Conservation (phyloP, 306 rosid genomes). For the Medicago arabica region DNA sequence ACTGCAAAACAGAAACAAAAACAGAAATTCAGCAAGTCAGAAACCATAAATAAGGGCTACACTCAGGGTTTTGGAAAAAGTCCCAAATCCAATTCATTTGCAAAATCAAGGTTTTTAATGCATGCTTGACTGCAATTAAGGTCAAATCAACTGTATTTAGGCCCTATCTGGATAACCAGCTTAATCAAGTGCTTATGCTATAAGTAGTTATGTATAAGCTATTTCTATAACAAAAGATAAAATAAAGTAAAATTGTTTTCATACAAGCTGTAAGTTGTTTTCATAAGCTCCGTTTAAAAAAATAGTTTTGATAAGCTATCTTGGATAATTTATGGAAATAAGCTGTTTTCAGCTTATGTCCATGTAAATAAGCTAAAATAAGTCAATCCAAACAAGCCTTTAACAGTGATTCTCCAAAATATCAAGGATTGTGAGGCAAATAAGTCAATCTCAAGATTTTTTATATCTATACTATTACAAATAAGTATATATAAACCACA, state of each 20-base stretch:
- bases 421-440: neutral
- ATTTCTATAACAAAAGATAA: neutral
- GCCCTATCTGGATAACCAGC: neutral
- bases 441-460: neutral
- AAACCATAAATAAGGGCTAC: neutral
- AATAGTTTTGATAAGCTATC: neutral
- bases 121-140: neutral
- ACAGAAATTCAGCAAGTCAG: conserved; percentile 21
- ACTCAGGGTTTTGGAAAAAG: neutral
- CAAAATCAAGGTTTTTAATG: neutral
- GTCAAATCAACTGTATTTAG: neutral
- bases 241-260: neutral
- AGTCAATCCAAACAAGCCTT: neutral
- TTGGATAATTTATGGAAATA: neutral
- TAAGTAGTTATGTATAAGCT: neutral
- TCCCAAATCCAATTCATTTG: neutral
- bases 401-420: neutral
- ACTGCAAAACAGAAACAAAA: conserved; percentile 59
- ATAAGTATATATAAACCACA: neutral
- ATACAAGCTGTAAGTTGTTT: neutral
- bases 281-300: neutral
- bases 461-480: neutral
- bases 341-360: neutral
- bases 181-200: neutral
- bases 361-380: neutral